phyloP scores from a whole-genome alignment of 1,284 basidiomycete genomes.

The Boletus semigastroideus region DNA sequence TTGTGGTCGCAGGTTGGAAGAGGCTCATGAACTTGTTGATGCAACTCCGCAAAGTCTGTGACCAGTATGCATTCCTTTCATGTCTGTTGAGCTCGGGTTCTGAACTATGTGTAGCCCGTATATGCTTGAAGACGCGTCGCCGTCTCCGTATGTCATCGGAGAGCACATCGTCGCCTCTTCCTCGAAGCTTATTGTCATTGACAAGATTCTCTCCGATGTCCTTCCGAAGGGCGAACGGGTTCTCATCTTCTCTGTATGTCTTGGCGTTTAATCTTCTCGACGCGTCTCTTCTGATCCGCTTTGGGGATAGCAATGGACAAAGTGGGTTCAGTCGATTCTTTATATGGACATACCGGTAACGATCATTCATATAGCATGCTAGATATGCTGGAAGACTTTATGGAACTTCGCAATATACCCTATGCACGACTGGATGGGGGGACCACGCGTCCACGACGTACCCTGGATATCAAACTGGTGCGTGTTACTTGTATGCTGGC shows the following conservation, averaged over 20 bases:
- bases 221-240: conserved; percentile 81
- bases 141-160: conserved; percentile 49
- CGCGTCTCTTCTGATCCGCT: conserved; percentile 2
- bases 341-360: not conserved
- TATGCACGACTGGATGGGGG: conserved; percentile 79
- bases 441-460: conserved; percentile 50
- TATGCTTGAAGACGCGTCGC: conserved; percentile 48
- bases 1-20: conserved; percentile 42
- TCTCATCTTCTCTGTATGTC: conserved; percentile 78
- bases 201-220: conserved; percentile 74
- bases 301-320: conserved; percentile 51
- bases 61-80: conserved; percentile 42
- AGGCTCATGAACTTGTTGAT: conserved; percentile 59
- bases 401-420: conserved; percentile 68
- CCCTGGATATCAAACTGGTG: conserved; percentile 56
- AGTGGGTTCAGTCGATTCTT: conserved; percentile 29
- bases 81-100: not conserved
- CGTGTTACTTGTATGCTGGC: conserved; percentile 11
- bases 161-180: conserved; percentile 59
- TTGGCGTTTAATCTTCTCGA: not conserved
- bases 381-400: conserved; percentile 83
- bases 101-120: conserved; percentile 45
- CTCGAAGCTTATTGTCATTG: conserved; percentile 75
- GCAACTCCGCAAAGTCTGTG: conserved; percentile 57
- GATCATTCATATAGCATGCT: conserved; percentile 61